Base-by-base conservation (phyloP, 129 eudicot species). In the Pseudognaphalium luteoalbum region DNA sequence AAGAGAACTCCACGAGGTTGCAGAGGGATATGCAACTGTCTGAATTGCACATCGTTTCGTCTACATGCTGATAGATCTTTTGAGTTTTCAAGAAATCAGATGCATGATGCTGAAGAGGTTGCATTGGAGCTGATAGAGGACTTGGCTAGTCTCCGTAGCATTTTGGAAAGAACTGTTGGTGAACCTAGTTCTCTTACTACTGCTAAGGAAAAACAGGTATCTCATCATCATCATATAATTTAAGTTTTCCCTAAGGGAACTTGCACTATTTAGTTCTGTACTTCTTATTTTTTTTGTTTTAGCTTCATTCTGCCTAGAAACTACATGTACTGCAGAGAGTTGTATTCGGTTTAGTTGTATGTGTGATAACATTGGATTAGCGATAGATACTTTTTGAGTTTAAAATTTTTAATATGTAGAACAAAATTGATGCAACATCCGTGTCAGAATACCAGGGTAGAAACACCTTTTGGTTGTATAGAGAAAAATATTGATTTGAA, bases 31-130 rank as follows among this genome's bases (percentile, higher is more conserved):
- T 91, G 97, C 76, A 80, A 75, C 61, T 92, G 97, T 83, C 69
- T 92, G 78, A 82, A 85, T 10, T 92, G 96, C 83, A 79, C 93
- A 50, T 83, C 91, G 32, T 92, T 84, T 68, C 92, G 91, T 66
- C 83, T 92, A 32, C 88, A 92, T 74, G 96, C 97, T 56, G 97
- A 87, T 66, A 87, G 92, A 73, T 88, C 96, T 4, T 92, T 87
- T 56, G 96, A 87, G 65, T 92, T 89, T 68, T 87, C 97, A 44
- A 84, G 88, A 76, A 89, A 87, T 72, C 97, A 92, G 76, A 65
- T 89, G 96, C 88, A 74, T 34, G 92, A 89, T 80, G 87, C 97
- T 67, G 96, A 87, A 78, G 97, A 91, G 70, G 81, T 91, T 28
- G 89, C 90, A 22, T 62, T 74, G 54, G 83, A 82, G 25, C 79